phyloP scores from a whole-genome alignment of 495 filamentous ascomycete species.

The Neurospora sp. region DNA sequence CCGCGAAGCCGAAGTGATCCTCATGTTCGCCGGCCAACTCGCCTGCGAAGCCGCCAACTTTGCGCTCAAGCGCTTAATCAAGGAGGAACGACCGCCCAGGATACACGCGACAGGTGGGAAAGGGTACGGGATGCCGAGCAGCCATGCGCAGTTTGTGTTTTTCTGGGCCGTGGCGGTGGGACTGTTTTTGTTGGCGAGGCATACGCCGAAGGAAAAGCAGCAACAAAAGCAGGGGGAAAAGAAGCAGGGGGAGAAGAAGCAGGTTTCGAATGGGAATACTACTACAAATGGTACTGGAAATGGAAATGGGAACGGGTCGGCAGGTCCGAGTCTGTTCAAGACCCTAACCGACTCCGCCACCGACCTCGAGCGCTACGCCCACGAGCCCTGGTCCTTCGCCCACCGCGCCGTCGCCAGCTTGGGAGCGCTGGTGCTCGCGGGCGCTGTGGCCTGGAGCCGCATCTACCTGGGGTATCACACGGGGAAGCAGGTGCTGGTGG shows the following conservation, averaged over 20 bases:
- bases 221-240: background rate
- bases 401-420: slow-evolving; percentile 49
- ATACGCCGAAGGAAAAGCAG: slow-evolving; percentile 39
- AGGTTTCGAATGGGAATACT: background rate
- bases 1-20: slow-evolving; percentile 77
- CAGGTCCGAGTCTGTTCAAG: background rate
- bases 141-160: slow-evolving; percentile 86
- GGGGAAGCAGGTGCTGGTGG: slow-evolving; percentile 72
- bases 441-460: slow-evolving; percentile 63
- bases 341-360: slow-evolving; percentile 9
- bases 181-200: slow-evolving; percentile 73
- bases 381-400: slow-evolving; percentile 44
- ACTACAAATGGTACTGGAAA: background rate
- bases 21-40: slow-evolving; percentile 90
- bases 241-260: background rate
- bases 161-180: slow-evolving; percentile 79
- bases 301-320: background rate
- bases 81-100: slow-evolving; percentile 75
- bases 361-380: slow-evolving; percentile 22
- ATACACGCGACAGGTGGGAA: slow-evolving; percentile 63
- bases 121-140: slow-evolving; percentile 98
- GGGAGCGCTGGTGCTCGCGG: slow-evolving; percentile 49
- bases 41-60: slow-evolving; percentile 93
- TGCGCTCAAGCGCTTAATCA: slow-evolving; percentile 76
- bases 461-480: slow-evolving; percentile 96